Conservation (phyloP, 176 grass and related monocot species). For the Eragrostis curvula region DNA sequence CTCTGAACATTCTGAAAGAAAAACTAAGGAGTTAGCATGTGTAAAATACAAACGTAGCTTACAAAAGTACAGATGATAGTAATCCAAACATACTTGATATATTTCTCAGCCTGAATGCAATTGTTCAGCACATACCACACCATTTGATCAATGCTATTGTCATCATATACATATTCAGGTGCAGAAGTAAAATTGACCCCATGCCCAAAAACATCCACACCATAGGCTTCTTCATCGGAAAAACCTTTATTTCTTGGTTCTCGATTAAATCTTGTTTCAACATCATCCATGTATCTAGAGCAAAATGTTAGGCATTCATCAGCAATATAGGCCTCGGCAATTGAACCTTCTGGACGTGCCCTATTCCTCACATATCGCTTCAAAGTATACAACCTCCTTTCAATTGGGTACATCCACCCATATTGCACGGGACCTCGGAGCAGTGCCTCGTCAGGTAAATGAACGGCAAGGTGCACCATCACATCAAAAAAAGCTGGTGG, state of each 20-base stretch:
- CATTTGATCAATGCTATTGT: not conserved
- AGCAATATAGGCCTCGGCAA: constrained; percentile 23
- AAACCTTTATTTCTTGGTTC: not conserved
- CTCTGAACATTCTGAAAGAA: no score
- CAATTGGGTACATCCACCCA: not conserved
- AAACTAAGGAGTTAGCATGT: no score
- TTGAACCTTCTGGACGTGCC: not conserved
- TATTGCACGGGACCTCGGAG: not conserved
- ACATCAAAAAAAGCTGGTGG: not conserved
- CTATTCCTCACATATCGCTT: not conserved
- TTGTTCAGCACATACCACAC: constrained; percentile 3
- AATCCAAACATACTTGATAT: not conserved
- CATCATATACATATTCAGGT: not conserved
- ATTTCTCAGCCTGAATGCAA: not conserved
- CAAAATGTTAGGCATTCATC: constrained; percentile 20
- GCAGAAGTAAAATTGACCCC: not conserved
- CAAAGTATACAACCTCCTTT: not conserved
- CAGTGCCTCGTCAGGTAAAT: not conserved
- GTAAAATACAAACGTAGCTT: no score
- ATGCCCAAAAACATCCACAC: not conserved
- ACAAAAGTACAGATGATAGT: no score
- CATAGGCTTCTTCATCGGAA: not conserved
- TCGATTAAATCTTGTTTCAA: constrained; percentile 12
- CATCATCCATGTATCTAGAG: constrained; percentile 10
- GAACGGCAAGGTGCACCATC: not conserved